phyloP scores from a whole-genome alignment of 2,329 filamentous ascomycete genomes.

The Scleromitrula shiraiana region DNA sequence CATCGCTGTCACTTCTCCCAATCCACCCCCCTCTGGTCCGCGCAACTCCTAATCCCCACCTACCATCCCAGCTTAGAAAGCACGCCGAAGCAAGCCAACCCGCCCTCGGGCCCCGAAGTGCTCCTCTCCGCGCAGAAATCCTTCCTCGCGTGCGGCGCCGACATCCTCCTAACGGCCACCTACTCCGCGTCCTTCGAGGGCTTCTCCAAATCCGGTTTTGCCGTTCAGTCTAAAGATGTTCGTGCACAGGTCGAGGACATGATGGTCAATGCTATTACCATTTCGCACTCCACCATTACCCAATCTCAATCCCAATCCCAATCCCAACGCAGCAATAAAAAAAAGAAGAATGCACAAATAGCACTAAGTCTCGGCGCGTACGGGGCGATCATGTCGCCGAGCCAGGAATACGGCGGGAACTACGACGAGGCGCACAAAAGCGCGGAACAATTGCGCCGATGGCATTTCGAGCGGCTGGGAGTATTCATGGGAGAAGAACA shows the following conservation, averaged over 20 bases:
- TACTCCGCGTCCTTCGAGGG: slow-evolving; percentile 55
- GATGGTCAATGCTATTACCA: too few relatives aligned
- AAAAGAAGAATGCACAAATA: slow-evolving; percentile 24
- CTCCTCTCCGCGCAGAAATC: slow-evolving; percentile 12
- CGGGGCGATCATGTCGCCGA: slow-evolving; percentile 57
- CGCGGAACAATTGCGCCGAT: slow-evolving; percentile 39
- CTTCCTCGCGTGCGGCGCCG: slow-evolving; percentile 43
- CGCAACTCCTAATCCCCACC: slow-evolving; percentile 54
- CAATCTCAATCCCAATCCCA: too few relatives aligned
- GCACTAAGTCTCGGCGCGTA: slow-evolving; percentile 59
- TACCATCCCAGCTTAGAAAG: slow-evolving; percentile 28
- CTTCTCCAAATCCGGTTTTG: slow-evolving; percentile 32
- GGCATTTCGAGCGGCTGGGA: slow-evolving; percentile 48
- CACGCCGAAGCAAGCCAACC: too few relatives aligned
- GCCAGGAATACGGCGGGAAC: slow-evolving; percentile 55
- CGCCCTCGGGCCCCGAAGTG: background rate
- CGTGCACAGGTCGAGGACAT: slow-evolving; percentile 37
- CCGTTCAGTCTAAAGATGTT: background rate
- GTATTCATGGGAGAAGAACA: slow-evolving; percentile 35
- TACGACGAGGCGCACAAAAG: slow-evolving; percentile 46
- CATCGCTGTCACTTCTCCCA: slow-evolving; percentile 45
- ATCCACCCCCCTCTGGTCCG: slow-evolving; percentile 57
- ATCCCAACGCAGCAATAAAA: too few relatives aligned
- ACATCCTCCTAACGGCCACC: slow-evolving; percentile 59
- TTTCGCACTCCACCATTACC: too few relatives aligned